phyloP scores from a whole-genome alignment of 169 alveolate species.

The Eimeria necatrix region DNA sequence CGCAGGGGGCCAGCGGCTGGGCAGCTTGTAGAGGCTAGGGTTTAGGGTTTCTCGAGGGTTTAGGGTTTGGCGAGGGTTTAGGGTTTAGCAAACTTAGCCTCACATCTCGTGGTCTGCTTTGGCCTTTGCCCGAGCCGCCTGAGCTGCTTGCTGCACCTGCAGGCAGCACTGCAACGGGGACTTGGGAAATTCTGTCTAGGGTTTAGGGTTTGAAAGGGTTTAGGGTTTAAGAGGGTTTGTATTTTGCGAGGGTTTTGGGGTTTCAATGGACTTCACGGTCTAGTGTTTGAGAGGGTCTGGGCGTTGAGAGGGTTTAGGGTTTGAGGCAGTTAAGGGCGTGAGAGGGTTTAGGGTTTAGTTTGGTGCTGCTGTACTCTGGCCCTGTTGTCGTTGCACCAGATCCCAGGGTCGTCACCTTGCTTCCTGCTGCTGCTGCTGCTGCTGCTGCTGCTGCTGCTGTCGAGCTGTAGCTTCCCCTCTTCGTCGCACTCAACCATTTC shows the following conservation, averaged over 20 bases:
- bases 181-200: neutral
- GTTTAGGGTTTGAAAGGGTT: neutral
- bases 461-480: conserved; percentile 45
- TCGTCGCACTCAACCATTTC: conserved; percentile 32
- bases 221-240: neutral
- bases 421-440: neutral
- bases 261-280: neutral
- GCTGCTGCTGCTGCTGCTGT: conserved; percentile 32
- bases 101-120: conserved; percentile 53
- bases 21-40: neutral
- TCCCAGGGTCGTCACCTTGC: neutral
- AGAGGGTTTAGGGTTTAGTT: conserved; percentile 17
- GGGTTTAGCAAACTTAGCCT: neutral
- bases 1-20: neutral
- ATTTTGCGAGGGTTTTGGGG: neutral
- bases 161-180: neutral
- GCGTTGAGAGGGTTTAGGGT: neutral
- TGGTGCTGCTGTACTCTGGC: neutral
- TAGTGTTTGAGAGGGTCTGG: neutral
- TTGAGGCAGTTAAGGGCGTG: neutral
- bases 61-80: conserved; percentile 1
- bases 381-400: conserved; percentile 56
- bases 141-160: conserved; percentile 59
- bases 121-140: conserved; percentile 56
- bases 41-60: neutral